Base-by-base conservation (phyloP, 148 eudicot species). In the Amaranthus cruentus region DNA sequence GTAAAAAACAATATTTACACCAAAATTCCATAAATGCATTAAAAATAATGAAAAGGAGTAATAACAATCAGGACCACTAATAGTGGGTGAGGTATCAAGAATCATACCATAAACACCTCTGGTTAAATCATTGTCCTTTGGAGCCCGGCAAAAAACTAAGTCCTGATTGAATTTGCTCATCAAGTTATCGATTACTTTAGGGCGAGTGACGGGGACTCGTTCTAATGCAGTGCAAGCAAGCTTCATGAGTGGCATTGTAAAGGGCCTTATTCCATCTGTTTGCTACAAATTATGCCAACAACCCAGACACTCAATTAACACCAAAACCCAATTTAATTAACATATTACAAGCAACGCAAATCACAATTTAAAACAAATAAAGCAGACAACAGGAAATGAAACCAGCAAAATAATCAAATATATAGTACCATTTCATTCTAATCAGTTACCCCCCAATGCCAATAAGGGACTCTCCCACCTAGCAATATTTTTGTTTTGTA, bases 231-330 rank as follows among this genome's bases (percentile, higher is more conserved):
- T 91, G 77, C 97, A 93, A 6, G 98, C 88, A 77, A 93, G 89
- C 79, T 75, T 85, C 98, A 93, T 93, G 72, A 93, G 71, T 55
- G 98, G 98, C 98, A 93, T 93, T 10, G 97, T 89, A 62, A 93
- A 93, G 75, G 97, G 98, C 78, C 98, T 88, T 48, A 93, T 91
- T 75, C 98, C 98, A 86, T 93, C 98, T 83, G 73, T 62, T 84
- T 85, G 75, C 98, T 93, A 85, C 83, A 88, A 72, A 76, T 55
- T 60, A 75, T 64, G 69, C 59, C 44, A 7, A 68, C n/a, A 51
- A 63, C 67, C 81, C 38, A 28, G 38, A 28, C 38, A 28, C 38
- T 28, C 38, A 28, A 28, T 28, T 28, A 28, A 28, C 38, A 28
- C 48, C 54, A 66, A 66, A 8, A 56, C 70, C 9, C 44, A 42